Base-by-base conservation (phyloP, 2,329 filamentous ascomycete genomes). In the Diaporthe batatas region DNA sequence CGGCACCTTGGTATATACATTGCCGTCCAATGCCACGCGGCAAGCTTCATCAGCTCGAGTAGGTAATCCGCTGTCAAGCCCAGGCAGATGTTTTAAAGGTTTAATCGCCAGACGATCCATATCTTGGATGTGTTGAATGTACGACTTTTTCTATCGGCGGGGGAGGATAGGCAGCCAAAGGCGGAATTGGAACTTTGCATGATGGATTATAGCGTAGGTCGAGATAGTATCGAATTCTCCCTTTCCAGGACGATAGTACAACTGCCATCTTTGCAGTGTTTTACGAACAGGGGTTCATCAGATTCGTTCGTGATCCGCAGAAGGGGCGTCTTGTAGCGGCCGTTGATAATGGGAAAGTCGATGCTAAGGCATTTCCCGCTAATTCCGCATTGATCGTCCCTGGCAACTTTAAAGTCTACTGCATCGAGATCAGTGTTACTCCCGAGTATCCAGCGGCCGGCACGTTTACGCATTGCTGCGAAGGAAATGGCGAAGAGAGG, bases 401-500 rank as follows among this genome's bases (percentile, higher is more conserved):
- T 51, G 47, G 47, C 47, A n/a, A 51, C 6, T 7, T 51, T 51
- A n/a, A 51, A 51, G 47, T 51, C 47, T 1, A 51, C 18, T 36
- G 5, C 34, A 36, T 36, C 10, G 47, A 51, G 47, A 51, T 51
- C 47, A 51, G 47, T 51, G 47, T 51, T 51, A 21, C 47, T 51
- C 47, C 47, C 47, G 47, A 51, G 18, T 51, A 51, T 51, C 47
- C 47, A 51, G 47, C 47, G 6, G 47, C n/a, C 47, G 12, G 47
- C 47, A 51, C 47, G 47, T 51, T 51, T 51, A 6, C 12, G 47
- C 47, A 1, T 6, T 23, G 23, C 47, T 51, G 6, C 47, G 6
- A 51, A 51, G 47, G 47, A 10, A 51, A 51, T 51, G 47, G 21
- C 47, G 47, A 51, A 51, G 47, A 51, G n/a, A 51, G 47, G 47